Percentiles rank a stretch among this genome's conserved stretches.
Conservation (phyloP, 192 early-diverging fungal species). For the Backusella westeae region DNA sequence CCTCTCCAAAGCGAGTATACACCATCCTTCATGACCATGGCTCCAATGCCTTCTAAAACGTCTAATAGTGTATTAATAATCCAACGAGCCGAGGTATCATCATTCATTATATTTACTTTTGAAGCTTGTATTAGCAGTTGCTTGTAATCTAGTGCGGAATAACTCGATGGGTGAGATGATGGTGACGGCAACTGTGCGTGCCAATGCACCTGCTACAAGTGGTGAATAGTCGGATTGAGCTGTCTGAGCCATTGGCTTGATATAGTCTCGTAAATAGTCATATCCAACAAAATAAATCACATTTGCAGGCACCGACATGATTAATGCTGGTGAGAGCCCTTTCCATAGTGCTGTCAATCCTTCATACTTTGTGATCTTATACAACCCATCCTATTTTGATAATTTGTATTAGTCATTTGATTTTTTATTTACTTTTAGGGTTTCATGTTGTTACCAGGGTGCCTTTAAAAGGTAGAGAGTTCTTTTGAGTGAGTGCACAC, state of each 20-base stretch:
- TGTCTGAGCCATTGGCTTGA: constrained; percentile 7
- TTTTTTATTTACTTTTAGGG: neutral
- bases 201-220: constrained; percentile 67
- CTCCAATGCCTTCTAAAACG: constrained; percentile 58
- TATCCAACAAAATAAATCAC: constrained; percentile 97
- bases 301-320: constrained; percentile 89
- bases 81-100: neutral
- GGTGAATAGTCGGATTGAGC: constrained; percentile 27
- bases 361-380: constrained; percentile 78
- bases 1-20: constrained; percentile 78
- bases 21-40: constrained; percentile 61
- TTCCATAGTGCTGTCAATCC: constrained; percentile 79
- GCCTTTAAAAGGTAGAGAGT: constrained; percentile 26
- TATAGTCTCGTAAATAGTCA: constrained; percentile 73
- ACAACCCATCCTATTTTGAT: constrained; percentile 62
- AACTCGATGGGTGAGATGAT: constrained; percentile 92
- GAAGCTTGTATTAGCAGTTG: constrained; percentile 54
- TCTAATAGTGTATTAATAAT: constrained; percentile 11
- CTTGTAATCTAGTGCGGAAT: constrained; percentile 89
- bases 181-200: constrained; percentile 77
- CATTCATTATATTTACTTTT: constrained; percentile 17
- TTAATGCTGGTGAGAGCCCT: constrained; percentile 83
- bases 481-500: constrained; percentile 7
- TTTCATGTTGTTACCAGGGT: constrained; percentile 34
- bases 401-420: neutral